A percentile compares a stretch with the other conserved stretches of the same genome.
Conservation (phyloP, 768 basidiomycete genomes). For the Chalciporus sphaerocephalus region DNA sequence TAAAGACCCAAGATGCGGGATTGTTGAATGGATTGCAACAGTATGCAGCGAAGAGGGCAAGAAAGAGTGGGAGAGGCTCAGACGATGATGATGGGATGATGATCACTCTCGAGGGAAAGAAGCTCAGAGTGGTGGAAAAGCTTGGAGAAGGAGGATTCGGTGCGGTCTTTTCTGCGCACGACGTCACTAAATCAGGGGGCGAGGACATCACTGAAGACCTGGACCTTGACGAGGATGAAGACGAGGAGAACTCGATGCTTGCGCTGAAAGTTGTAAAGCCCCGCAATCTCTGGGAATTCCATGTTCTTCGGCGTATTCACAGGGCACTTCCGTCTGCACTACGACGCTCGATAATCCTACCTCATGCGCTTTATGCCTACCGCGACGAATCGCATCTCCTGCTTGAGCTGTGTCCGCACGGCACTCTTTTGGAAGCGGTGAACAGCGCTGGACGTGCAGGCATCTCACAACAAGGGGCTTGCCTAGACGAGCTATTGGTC, state of each 20-base stretch:
- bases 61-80: constrained; percentile 33
- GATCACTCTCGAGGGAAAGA: constrained; percentile 58
- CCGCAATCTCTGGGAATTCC: constrained; percentile 87
- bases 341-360: constrained; percentile 65
- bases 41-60: constrained; percentile 48
- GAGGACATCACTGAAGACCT: constrained; percentile 42
- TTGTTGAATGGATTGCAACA: constrained; percentile 71
- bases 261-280: constrained; percentile 94
- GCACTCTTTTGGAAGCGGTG: constrained; percentile 87
- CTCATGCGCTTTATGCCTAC: constrained; percentile 79
- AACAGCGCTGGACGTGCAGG: constrained; percentile 77
- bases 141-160: constrained; percentile 97
- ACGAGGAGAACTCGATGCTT: constrained; percentile 53
- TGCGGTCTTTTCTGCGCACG: constrained; percentile 82
- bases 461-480: constrained; percentile 74
- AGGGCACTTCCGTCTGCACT: constrained; percentile 54
- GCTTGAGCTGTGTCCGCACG: constrained; percentile 85
- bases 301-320: constrained; percentile 76
- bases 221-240: constrained; percentile 46
- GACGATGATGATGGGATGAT: constrained; percentile 40
- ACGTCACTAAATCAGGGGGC: constrained; percentile 40
- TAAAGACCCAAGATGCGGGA: constrained; percentile 48
- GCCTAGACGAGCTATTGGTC: constrained; percentile 87
- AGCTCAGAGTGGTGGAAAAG: constrained; percentile 75
- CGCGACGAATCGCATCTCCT: constrained; percentile 86